Conservation (phyloP, 106 monocot species). For the Posidonia australis region DNA sequence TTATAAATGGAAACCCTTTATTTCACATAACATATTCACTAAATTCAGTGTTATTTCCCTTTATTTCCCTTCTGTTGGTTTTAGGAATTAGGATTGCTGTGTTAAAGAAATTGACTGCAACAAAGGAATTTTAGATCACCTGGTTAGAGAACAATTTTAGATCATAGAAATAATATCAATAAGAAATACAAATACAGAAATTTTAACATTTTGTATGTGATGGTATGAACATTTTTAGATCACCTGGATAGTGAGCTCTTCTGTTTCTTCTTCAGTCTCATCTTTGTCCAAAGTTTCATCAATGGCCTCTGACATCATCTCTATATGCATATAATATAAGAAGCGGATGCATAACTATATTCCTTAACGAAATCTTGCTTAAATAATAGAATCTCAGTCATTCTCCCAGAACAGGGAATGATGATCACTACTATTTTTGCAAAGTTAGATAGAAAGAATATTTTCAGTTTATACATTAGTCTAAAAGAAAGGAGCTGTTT, state of each 20-base stretch:
- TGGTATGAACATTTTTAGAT: not conserved
- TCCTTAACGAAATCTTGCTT: not conserved
- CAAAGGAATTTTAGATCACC: slow-evolving; percentile 23
- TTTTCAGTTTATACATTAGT: too few species aligned
- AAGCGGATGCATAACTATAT: not conserved
- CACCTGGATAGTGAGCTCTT: slow-evolving; percentile 93
- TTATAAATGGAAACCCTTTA: too few species aligned
- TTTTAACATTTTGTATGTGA: not conserved
- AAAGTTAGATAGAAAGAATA: too few species aligned
- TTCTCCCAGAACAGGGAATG: too few species aligned
- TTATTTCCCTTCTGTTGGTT: too few species aligned
- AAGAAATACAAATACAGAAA: not conserved
- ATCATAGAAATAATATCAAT: not conserved
- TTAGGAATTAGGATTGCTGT: not conserved
- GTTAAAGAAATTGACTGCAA: not conserved
- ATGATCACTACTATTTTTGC: too few species aligned
- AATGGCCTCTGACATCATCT: slow-evolving; percentile 41
- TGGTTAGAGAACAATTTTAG: slow-evolving; percentile 23
- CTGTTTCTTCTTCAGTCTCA: slow-evolving; percentile 95
- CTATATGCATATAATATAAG: slow-evolving; percentile 6
- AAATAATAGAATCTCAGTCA: too few species aligned
- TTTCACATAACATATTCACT: too few species aligned
- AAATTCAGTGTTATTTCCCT: too few species aligned
- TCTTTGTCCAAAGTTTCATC: slow-evolving; percentile 98
- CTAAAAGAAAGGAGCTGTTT: too few species aligned